Evolutionary conservation across 352 stramenopile genomes (phyloP), one percentile per base, ranked within the genome.

Genomic region (Peronospora belbahrii): DNA sequence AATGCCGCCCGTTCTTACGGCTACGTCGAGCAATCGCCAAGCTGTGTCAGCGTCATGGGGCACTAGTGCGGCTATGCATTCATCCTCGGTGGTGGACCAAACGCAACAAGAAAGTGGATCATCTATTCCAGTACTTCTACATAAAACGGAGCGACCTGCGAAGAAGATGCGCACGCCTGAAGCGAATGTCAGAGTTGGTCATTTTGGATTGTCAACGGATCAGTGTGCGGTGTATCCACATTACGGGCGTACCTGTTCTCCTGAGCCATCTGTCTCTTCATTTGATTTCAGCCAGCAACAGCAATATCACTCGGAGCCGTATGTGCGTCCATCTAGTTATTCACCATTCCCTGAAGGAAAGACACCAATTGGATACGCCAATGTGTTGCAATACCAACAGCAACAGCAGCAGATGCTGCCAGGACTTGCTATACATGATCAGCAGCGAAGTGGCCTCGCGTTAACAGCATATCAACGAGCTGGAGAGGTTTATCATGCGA

Each of bases 81-180:
- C 59, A 15, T 59, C 58, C 20, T 56, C 58, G 1, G 15, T 47
- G 20, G 19, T 61, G n/a, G 48, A 28, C 5, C 56, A 45, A 39
- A 56, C 27, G 30, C 52, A 48, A 40, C 57, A 59, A 4, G 59
- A 64, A 22, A 56, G 15, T 52, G 60, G 56, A 50, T 38, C 56
- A 36, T 62, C 46, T 51, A 68, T 68, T 52, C 50, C 56, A 28
- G 50, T 42, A 23, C 37, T 65, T 20, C 23, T 65, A n/a, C 59
- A 68, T 22, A 55, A 68, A n/a, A 22, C 38, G 14, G 49, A 77
- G 19, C 55, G 67, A 39, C 58, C 57, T 15, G 31, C 40, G n/a
- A 75, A 76, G 59, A 81, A 81, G 54, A 74, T 75, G 64, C 66
- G 66, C 11, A 77, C 66, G 23, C 66, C 69, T 0, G 69, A 81